Conservation (phyloP, 1,139 yeast genomes). For the Taiozyma sp. region DNA sequence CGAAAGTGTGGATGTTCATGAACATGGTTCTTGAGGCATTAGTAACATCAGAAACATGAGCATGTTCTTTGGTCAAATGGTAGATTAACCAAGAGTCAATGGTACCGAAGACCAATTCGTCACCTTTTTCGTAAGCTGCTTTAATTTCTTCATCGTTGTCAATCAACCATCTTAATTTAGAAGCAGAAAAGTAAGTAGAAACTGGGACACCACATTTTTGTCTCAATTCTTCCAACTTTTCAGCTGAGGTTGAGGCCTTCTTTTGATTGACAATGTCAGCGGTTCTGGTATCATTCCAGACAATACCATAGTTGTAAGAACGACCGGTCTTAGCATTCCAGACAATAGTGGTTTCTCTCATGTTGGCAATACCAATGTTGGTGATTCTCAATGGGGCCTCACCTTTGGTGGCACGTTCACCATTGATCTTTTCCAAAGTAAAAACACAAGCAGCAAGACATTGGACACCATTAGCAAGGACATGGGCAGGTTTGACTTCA, state of each 20-base stretch:
- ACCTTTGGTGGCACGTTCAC: constrained; percentile 39
- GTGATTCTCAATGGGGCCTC: constrained; percentile 48
- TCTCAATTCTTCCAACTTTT: constrained; percentile 51
- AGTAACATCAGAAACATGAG: constrained; percentile 80
- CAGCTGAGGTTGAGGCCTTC: constrained; percentile 52
- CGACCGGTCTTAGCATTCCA: constrained; percentile 85
- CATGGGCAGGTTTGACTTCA: constrained; percentile 87
- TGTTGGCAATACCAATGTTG: constrained; percentile 84
- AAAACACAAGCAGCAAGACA: constrained; percentile 64
- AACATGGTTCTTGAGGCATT: constrained; percentile 91
- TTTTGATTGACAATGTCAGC: constrained; percentile 64
- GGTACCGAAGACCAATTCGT: constrained; percentile 83
- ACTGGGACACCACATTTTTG: constrained; percentile 75
- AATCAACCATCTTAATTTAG: constrained; percentile 84
- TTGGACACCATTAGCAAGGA: constrained; percentile 75
- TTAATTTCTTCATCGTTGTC: constrained; percentile 71
- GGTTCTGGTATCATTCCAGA: constrained; percentile 95
- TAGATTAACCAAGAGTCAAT: constrained; percentile 93
- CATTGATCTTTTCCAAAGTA: constrained; percentile 50
- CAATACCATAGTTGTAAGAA: constrained; percentile 80
- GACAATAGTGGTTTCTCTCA: constrained; percentile 91
- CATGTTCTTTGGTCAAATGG: constrained; percentile 68
- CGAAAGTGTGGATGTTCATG: constrained; percentile 72
- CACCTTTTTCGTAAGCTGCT: constrained; percentile 67
- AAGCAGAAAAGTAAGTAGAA: constrained; percentile 88